Evolutionary conservation across 371 early-diverging fungal species (phyloP).

Genomic region (Rhizomucor miehei): DNA sequence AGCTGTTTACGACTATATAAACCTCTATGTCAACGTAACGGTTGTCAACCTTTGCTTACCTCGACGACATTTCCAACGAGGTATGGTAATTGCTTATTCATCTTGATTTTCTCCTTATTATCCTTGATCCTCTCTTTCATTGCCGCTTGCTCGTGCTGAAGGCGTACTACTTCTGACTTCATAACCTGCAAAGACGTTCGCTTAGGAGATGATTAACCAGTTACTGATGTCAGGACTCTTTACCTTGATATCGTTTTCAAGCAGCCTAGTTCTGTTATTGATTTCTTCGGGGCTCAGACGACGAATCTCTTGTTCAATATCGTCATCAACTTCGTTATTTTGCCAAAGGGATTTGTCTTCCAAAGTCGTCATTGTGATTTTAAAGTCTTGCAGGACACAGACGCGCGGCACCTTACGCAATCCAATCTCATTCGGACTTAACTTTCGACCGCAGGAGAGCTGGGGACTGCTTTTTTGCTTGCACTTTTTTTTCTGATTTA

Average conservation of each 20-base stretch:
- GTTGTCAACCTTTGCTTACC: too few relatives aligned
- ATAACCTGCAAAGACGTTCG: slow-evolving; percentile 62
- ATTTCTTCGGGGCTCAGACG: slow-evolving; percentile 90
- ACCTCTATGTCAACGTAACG: too few relatives aligned
- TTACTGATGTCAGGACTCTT: background rate
- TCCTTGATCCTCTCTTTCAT: slow-evolving; percentile 97
- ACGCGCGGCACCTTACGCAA: too few relatives aligned
- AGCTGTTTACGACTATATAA: slow-evolving; percentile 61
- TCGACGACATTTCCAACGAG: slow-evolving; percentile 99
- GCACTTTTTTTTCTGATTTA: too few relatives aligned
- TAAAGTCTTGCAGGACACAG: background rate
- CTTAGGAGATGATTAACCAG: background rate
- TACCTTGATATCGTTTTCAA: slow-evolving; percentile 96
- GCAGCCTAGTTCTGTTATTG: slow-evolving; percentile 83
- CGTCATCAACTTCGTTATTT: slow-evolving; percentile 70
- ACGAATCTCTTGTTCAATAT: slow-evolving; percentile 89
- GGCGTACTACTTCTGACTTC: slow-evolving; percentile 85
- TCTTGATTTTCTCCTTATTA: slow-evolving; percentile 98
- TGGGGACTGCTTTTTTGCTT: slow-evolving; percentile 7
- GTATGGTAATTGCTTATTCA: slow-evolving; percentile 99
- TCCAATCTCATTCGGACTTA: too few relatives aligned
- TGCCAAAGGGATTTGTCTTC: slow-evolving; percentile 73
- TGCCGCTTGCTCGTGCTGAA: slow-evolving; percentile 86
- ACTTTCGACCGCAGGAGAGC: background rate
- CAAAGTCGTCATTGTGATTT: slow-evolving; percentile 55